Conservation (phyloP, 495 filamentous ascomycete species). For the Penicillium lagena region DNA sequence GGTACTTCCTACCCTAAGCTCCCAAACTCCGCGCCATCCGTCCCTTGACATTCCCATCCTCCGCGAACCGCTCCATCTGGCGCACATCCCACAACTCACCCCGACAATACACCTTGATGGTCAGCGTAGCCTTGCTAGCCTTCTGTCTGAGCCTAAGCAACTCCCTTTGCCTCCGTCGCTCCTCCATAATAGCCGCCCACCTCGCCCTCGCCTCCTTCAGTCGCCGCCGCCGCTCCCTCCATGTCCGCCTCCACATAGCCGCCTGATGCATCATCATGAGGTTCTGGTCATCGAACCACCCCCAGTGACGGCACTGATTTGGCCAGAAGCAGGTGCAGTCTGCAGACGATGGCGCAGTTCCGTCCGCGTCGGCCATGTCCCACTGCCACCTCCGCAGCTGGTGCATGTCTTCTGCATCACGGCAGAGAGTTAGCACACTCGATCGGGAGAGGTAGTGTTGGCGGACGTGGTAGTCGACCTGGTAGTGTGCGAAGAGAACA, state of each 20-base stretch:
- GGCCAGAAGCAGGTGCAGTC: too few species aligned
- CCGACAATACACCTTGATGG: slow-evolving; percentile 13
- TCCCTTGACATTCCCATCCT: background rate
- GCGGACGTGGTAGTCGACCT: slow-evolving; percentile 29
- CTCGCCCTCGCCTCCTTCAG: slow-evolving; percentile 8
- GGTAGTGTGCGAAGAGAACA: slow-evolving; percentile 22
- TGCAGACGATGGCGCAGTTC: background rate
- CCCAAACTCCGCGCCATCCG: slow-evolving; percentile 5
- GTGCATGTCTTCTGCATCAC: slow-evolving; percentile 19
- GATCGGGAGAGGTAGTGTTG: slow-evolving; percentile 23
- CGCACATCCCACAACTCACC: slow-evolving; percentile 11
- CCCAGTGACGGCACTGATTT: background rate
- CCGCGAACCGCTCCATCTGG: slow-evolving; percentile 3
- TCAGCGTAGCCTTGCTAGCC: slow-evolving; percentile 7
- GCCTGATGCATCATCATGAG: slow-evolving; percentile 15
- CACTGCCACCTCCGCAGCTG: slow-evolving; percentile 21
- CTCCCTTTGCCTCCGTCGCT: slow-evolving; percentile 16
- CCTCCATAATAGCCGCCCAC: slow-evolving; percentile 24
- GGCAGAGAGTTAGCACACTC: slow-evolving; percentile 20
- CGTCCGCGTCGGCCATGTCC: slow-evolving; percentile 8
- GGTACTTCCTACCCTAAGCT: background rate
- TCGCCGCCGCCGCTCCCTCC: slow-evolving; percentile 7
- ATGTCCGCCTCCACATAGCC: slow-evolving; percentile 16
- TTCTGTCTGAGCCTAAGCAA: slow-evolving; percentile 3
- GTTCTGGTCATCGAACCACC: slow-evolving; percentile 16